Conservation (phyloP, 2,329 filamentous ascomycete genomes). For the Colletotrichum tropicicola region DNA sequence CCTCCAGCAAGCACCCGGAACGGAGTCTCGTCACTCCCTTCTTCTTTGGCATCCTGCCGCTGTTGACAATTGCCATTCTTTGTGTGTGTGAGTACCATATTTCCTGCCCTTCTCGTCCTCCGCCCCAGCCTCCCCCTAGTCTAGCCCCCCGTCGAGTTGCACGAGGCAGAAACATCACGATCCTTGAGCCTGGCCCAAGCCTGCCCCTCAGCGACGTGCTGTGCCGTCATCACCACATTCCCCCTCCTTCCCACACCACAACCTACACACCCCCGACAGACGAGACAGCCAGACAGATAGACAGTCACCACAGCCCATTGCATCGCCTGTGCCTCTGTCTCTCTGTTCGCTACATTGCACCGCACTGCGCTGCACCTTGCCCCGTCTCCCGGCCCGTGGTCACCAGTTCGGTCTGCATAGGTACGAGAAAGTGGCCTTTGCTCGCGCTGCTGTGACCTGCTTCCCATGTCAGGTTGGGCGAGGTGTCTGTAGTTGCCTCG, state of each 20-base stretch:
- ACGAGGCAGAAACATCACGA: constrained; percentile 24
- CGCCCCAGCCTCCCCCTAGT: background rate
- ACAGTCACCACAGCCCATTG: background rate
- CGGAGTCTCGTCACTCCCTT: background rate
- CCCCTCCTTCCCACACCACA: constrained; percentile 25
- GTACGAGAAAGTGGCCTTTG: constrained; percentile 14
- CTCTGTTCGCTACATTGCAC: background rate
- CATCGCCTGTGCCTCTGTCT: background rate
- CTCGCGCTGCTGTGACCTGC: background rate
- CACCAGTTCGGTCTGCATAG: constrained; percentile 7
- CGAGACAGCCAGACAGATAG: background rate
- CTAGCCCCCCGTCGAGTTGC: background rate
- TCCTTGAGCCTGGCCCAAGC: constrained; percentile 24
- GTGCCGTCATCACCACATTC: constrained; percentile 31
- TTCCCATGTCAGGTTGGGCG: background rate
- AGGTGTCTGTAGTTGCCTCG: constrained; percentile 19
- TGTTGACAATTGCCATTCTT: constrained; percentile 17
- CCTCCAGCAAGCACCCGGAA: background rate
- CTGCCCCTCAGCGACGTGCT: constrained; percentile 30
- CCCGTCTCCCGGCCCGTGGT: constrained; percentile 25
- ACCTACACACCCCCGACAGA: background rate
- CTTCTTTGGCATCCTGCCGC: constrained; percentile 6
- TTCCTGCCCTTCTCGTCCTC: constrained; percentile 3
- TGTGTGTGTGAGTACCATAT: constrained; percentile 11
- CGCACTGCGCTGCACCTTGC: constrained; percentile 9